Percentiles rank a stretch among this genome's conserved stretches.
These are phyloP conservation scores for Apostasia shenzhenica DNA, from an alignment of 106 monocot genomes.

Conservation along the genomic window DNA sequence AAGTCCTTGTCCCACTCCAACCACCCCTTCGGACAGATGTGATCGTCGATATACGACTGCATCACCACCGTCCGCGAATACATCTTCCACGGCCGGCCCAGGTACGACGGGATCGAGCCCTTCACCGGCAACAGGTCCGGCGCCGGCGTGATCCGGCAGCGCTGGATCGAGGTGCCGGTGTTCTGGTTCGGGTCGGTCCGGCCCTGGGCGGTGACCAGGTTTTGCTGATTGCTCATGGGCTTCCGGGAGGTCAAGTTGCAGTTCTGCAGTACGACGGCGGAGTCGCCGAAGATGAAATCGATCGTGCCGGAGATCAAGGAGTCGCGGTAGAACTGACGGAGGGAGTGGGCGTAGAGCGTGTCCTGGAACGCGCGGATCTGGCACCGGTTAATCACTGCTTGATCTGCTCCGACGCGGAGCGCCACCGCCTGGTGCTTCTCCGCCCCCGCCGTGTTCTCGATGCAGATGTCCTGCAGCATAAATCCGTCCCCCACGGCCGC, in stretches of 20 bases:
- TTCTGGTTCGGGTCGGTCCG: constrained; percentile 35
- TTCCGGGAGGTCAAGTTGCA: constrained; percentile 18
- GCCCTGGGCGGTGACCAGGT: constrained; percentile 29
- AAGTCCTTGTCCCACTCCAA: constrained; percentile 24
- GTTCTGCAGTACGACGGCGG: constrained; percentile 38
- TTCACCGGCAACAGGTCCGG: constrained; percentile 19
- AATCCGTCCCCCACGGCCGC: constrained; percentile 30
- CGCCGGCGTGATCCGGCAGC: constrained; percentile 14
- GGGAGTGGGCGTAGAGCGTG: constrained; percentile 33
- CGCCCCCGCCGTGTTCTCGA: constrained; percentile 67
- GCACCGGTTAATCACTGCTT: constrained; percentile 26
- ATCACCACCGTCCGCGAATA: constrained; percentile 38
- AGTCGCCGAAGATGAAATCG: constrained; percentile 43
- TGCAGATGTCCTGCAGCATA: constrained; percentile 31
- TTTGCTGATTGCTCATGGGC: constrained; percentile 26
- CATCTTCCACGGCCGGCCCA: constrained; percentile 46
- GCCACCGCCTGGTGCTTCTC: constrained; percentile 67
- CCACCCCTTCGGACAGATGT: constrained; percentile 26
- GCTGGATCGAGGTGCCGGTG: constrained; percentile 34
- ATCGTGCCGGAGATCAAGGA: constrained; percentile 26
- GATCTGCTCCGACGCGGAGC: constrained; percentile 30
- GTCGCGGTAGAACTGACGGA: constrained; percentile 39
- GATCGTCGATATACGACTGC: constrained; percentile 24
- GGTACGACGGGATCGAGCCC: constrained; percentile 10
- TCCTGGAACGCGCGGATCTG: constrained; percentile 28